Conservation (phyloP, 1,139 yeast genomes). For the Ashbya aceris region DNA sequence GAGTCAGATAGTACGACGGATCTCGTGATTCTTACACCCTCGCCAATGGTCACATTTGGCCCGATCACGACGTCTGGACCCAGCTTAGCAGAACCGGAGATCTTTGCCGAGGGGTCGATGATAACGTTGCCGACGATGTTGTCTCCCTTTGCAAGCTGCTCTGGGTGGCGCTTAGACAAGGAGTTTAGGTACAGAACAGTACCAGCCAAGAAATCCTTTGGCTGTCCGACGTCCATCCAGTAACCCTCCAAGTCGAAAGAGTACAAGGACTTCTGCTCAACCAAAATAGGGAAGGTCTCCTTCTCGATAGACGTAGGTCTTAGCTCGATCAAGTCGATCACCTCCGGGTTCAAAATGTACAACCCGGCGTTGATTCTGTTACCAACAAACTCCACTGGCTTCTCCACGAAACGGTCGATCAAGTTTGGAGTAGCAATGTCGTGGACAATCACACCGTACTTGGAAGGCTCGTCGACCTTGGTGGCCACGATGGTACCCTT, state of each 20-base stretch:
- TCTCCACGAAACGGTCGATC: conserved; percentile 97
- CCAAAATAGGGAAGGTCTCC: conserved; percentile 97
- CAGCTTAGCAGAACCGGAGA: conserved; percentile 86
- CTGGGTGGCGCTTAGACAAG: conserved; percentile 70
- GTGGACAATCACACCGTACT: conserved; percentile 98
- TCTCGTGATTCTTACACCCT: conserved; percentile 97
- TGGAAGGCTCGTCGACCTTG: conserved; percentile 98
- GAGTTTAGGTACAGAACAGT: conserved; percentile 88
- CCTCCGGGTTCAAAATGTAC: conserved; percentile 93
- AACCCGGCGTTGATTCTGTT: conserved; percentile 97
- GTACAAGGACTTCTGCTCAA: conserved; percentile 79
- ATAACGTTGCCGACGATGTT: conserved; percentile 91
- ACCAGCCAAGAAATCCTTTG: conserved; percentile 98
- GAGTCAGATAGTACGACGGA: conserved; percentile 90
- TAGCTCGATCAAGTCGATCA: conserved; percentile 91
- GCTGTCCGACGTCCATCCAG: conserved; percentile 99
- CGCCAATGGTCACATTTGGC: conserved; percentile 92
- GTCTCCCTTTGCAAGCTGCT: conserved; percentile 49
- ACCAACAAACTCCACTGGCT: conserved; percentile 98
- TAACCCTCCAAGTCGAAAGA: conserved; percentile 97
- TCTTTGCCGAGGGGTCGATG: conserved; percentile 90
- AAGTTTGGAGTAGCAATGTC: conserved; percentile 86
- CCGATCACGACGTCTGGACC: conserved; percentile 99
- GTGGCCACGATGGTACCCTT: conserved; percentile 98
- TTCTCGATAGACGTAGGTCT: conserved; percentile 98